Percentiles rank a stretch among this genome's conserved stretches.
phyloP scores from a whole-genome alignment of 495 filamentous ascomycete species.

The Xanthoparmelia taractica region DNA sequence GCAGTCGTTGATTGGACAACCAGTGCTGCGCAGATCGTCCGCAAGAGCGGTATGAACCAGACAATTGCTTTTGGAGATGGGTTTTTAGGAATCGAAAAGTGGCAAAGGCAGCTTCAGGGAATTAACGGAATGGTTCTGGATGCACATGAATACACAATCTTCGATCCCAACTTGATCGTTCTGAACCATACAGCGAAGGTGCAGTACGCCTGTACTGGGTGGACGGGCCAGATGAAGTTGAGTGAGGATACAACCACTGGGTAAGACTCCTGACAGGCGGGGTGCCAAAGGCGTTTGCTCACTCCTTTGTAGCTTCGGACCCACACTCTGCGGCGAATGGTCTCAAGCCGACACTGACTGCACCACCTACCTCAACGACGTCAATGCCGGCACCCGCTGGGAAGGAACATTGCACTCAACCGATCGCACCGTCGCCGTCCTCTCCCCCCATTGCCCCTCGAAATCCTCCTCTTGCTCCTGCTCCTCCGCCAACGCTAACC shows the following conservation, averaged over 20 bases:
- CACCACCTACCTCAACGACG: slow-evolving; percentile 78
- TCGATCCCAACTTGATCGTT: slow-evolving; percentile 67
- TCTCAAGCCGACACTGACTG: slow-evolving; percentile 98
- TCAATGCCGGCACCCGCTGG: slow-evolving; percentile 83
- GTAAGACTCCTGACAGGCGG: slow-evolving; percentile 31
- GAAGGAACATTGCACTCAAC: slow-evolving; percentile 64
- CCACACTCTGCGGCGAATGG: slow-evolving; percentile 97
- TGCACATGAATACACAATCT: slow-evolving; percentile 90
- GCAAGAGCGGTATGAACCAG: slow-evolving; percentile 59
- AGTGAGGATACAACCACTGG: slow-evolving; percentile 67
- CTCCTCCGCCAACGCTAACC: slow-evolving; percentile 63
- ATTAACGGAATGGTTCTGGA: slow-evolving; percentile 62
- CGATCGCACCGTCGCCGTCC: slow-evolving; percentile 46
- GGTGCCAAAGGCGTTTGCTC: background rate
- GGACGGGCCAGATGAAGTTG: slow-evolving; percentile 66
- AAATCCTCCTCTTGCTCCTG: slow-evolving; percentile 60
- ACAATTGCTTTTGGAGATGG: slow-evolving; percentile 74
- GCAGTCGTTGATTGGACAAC: slow-evolving; percentile 65
- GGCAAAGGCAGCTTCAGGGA: slow-evolving; percentile 60
- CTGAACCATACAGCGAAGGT: slow-evolving; percentile 69
- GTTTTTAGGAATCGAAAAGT: slow-evolving; percentile 71
- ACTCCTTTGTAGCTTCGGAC: slow-evolving; percentile 58
- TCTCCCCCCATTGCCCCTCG: slow-evolving; percentile 64
- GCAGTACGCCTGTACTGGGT: slow-evolving; percentile 75
- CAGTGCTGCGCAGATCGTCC: slow-evolving; percentile 54